Evolutionary conservation across 2,329 filamentous ascomycete genomes (phyloP), one percentile per base, ranked within the genome.

Genomic region (Nigrospora osmanthi): DNA sequence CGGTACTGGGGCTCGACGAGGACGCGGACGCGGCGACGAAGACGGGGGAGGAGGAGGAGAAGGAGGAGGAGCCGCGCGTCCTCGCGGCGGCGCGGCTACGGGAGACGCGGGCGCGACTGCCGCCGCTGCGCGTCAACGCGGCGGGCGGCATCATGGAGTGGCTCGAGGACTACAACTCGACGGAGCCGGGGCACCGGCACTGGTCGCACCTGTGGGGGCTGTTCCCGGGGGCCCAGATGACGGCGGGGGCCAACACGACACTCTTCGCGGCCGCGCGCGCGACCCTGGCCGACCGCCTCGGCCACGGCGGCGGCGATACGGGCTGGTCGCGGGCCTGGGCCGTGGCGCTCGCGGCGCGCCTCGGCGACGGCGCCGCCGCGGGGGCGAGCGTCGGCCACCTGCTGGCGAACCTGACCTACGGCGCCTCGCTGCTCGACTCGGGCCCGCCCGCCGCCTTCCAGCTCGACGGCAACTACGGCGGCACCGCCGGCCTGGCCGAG

Each of bases 271-370:
- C 23, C 23, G 23, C 23, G 23, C 23, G 7, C 23, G 23, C 23
- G 5, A 28, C 23, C 5, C 6, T 28, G 5, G 5, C 5, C 23
- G 23, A 6, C 23, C 23, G 23, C 23, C 23, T 28, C 23, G 47
- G 55, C 42, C 54, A 66, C 38, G 68, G 67, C 11, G 66, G 67
- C 7, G 70, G 66, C 2, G 64, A 68, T 43, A 72, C 69, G 1
- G 71, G 71, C 3, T 75, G 70, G 71, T 70, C 67, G 30, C 63
- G 70, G 17, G 69, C 68, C 16, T 73, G 70, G 71, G 58, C 68
- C 0, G 62, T 71, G 37, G 69, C 68, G 36, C 53, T 72, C 42
- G 43, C 38, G 23, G 48, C 46, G 14, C 41, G 48, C 13, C 32
- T 46, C 16, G 19, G 36, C 37, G 40, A 47, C 31, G 45, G 45